Evolutionary conservation across 495 filamentous ascomycete genomes (phyloP), one percentile per base, ranked within the genome.

Genomic region (Astrocystis sublimbata): DNA sequence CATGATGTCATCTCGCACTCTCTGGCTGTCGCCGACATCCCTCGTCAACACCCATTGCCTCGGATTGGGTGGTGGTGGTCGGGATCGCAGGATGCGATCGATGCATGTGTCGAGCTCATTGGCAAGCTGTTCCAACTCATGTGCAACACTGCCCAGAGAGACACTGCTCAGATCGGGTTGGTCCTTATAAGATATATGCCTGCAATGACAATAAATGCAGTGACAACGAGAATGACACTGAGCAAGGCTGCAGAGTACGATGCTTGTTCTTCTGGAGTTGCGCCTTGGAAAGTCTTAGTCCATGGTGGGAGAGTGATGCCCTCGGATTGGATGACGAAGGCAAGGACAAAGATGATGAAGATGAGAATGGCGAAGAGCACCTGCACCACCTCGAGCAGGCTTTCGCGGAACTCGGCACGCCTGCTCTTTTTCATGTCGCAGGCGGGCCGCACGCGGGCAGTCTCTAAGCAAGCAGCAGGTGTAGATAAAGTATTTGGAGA

Each of bases 201-300:
- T 2, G 51, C 51, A 1, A 1, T 23, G 13, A 62, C 50, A 5
- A 62, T 62, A 31, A 62, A 0, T 19, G 42, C 60, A 13, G 50
- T 19, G n/a, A 62, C 56, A 33, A 62, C 23, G 8, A 62, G 6
- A 45, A 62, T 24, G 30, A 49, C 33, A 30, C 17, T 40, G 7
- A 62, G 24, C 6, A 72, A 47, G 17, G 60, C 61, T 0, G 67
- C 67, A 2, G 67, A 31, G 17, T 68, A 72, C 6, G 62, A 38
- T 19, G 53, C 3, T 36, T 64, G 67, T 2, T 58, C 13, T 6
- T 64, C 63, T n/a, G 60, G 45, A 5, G 65, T 52, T 9, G 60
- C 61, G 42, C 65, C 65, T 55, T 70, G 65, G 55, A 60, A 70
- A 12, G 68, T 65, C 40, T 63, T 70, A 15, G 65, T 68, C 70